Evolutionary conservation across 768 basidiomycete species (phyloP).

Genomic region (Plicaturopsis crispa): DNA sequence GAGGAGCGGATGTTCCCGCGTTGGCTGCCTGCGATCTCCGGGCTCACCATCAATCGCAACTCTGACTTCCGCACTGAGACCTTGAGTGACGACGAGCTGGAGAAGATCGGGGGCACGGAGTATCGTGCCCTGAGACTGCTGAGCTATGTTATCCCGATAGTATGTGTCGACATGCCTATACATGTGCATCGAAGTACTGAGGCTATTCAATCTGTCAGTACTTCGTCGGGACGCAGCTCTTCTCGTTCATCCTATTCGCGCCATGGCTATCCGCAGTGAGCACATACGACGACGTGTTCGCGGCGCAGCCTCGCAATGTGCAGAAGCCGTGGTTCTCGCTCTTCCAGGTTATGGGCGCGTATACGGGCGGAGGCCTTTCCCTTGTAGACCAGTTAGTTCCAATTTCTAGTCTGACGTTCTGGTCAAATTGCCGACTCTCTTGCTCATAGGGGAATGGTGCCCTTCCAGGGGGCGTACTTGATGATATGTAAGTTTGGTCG

Average conservation of each 20-base stretch:
- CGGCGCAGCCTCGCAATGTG: slow-evolving; percentile 47
- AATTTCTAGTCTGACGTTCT: too few relatives aligned
- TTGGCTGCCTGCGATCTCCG: too few relatives aligned
- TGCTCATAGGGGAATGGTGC: too few relatives aligned
- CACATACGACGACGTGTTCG: slow-evolving; percentile 55
- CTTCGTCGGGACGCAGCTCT: slow-evolving; percentile 60
- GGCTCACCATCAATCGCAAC: slow-evolving; percentile 72
- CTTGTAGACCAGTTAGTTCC: slow-evolving; percentile 84
- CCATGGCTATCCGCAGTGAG: slow-evolving; percentile 68
- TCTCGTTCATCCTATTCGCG: slow-evolving; percentile 69
- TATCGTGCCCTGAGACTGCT: slow-evolving; percentile 78
- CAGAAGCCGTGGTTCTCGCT: slow-evolving; percentile 71
- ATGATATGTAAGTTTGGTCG: too few relatives aligned
- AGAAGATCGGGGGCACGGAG: slow-evolving; percentile 91
- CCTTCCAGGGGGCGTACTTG: slow-evolving; percentile 80
- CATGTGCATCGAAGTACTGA: too few relatives aligned
- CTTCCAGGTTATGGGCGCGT: slow-evolving; percentile 82
- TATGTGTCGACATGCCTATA: too few relatives aligned
- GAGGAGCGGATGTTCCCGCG: too few relatives aligned
- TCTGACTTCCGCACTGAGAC: slow-evolving; percentile 60
- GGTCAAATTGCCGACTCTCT: too few relatives aligned
- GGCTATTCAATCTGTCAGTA: slow-evolving; percentile 48
- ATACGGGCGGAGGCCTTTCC: slow-evolving; percentile 84
- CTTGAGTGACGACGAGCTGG: slow-evolving; percentile 74
- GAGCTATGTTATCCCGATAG: slow-evolving; percentile 71